Conservation (phyloP, 805 yeast species). For the Wickerhamiella kazuoi region DNA sequence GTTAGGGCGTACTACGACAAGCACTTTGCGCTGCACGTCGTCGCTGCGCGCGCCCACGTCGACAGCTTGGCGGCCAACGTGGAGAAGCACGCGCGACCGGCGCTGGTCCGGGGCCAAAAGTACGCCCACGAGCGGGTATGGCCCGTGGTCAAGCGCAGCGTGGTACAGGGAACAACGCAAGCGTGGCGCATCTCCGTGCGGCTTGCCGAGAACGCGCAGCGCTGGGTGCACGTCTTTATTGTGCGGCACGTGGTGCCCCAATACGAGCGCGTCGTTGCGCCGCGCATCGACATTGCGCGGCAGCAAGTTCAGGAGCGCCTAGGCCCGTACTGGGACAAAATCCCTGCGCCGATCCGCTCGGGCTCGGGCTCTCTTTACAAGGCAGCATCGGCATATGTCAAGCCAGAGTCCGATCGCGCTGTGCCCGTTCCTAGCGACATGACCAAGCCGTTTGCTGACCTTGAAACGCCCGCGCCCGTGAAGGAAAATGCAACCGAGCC, state of each 20-base stretch:
- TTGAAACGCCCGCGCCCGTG: neutral
- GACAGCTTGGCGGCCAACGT: neutral
- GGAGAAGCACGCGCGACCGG: neutral
- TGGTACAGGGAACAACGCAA: neutral
- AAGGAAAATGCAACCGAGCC: slow-evolving; percentile 1
- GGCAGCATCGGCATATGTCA: neutral
- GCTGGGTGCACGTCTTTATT: neutral
- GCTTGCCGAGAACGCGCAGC: neutral
- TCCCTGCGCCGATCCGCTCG: neutral
- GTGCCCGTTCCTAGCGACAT: neutral
- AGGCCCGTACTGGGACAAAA: neutral
- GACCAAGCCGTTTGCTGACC: neutral
- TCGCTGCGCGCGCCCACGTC: neutral
- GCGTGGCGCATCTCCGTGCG: neutral
- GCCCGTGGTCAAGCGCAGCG: neutral
- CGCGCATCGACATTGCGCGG: neutral
- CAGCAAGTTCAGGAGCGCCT: neutral
- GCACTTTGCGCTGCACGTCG: neutral
- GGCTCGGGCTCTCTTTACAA: neutral
- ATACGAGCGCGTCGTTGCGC: neutral
- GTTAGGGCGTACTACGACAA: neutral
- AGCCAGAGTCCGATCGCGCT: too few species aligned
- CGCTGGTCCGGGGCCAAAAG: neutral
- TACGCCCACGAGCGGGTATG: neutral
- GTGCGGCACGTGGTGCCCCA: neutral